A percentile compares a stretch with the other conserved stretches of the same genome.
These are phyloP conservation scores for Yarrowia sp. DNA, from an alignment of 805 yeast genomes.

Conservation along the genomic window DNA sequence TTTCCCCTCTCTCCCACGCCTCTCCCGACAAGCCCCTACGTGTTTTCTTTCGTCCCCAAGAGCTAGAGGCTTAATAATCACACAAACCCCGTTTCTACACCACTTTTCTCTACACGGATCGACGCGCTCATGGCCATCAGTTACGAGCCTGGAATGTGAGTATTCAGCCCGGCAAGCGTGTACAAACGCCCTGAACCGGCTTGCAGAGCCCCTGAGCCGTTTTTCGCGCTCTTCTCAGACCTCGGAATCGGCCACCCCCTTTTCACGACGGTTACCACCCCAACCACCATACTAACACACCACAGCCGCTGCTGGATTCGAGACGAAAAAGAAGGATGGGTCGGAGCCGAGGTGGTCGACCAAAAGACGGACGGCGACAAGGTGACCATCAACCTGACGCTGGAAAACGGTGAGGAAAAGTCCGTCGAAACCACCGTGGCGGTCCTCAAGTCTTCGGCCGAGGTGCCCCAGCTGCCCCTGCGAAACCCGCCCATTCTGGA, in stretches of 20 bases:
- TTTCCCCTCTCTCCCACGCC: neutral
- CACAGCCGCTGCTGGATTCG: constrained; percentile 74
- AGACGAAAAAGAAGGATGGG: constrained; percentile 70
- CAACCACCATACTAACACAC: constrained; percentile 2
- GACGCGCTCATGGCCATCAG: constrained; percentile 42
- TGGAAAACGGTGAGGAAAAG: constrained; percentile 48
- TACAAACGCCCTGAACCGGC: too few species aligned
- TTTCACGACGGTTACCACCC: neutral
- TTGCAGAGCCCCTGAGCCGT: too few species aligned
- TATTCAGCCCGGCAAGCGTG: too few species aligned
- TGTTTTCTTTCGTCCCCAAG: neutral
- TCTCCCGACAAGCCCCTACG: neutral
- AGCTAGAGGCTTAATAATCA: neutral
- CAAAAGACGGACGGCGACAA: constrained; percentile 46
- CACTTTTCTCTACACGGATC: constrained; percentile 3
- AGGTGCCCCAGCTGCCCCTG: constrained; percentile 60
- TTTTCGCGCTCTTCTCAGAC: neutral
- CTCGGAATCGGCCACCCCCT: too few species aligned
- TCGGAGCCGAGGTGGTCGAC: constrained; percentile 60
- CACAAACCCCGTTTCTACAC: neutral
- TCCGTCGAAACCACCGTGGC: constrained; percentile 33
- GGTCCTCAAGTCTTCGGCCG: constrained; percentile 45
- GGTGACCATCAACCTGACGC: constrained; percentile 49
- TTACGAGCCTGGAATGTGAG: constrained; percentile 57
- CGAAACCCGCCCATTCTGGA: constrained; percentile 91